A percentile compares a stretch with the other conserved stretches of the same genome.
Evolutionary conservation across 1,284 basidiomycete genomes (phyloP).

Genomic region (Trichosporon faecale): DNA sequence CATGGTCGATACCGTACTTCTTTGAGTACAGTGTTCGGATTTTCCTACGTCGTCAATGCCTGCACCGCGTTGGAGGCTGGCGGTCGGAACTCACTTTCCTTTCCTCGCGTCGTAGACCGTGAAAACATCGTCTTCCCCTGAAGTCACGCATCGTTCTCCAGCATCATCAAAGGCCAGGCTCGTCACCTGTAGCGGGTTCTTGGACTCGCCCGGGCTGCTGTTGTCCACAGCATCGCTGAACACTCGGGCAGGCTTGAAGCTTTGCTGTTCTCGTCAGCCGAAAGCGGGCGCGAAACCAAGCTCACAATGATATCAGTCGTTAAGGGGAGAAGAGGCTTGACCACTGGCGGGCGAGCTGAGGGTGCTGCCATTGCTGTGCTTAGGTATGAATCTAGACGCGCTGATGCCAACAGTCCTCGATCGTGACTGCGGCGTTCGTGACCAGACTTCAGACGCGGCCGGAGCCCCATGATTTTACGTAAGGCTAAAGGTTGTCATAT

Average conservation of each 20-base stretch:
- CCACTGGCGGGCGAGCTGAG: background rate
- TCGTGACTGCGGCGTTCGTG: background rate
- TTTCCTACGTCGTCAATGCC: conserved; percentile 55
- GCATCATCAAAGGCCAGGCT: conserved; percentile 86
- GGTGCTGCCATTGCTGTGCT: background rate
- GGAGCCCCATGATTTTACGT: background rate
- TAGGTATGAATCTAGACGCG: background rate
- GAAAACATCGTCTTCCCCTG: conserved; percentile 90
- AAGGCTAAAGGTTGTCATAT: background rate
- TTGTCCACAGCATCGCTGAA: conserved; percentile 74
- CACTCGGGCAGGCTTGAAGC: conserved; percentile 68
- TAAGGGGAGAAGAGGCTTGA: background rate
- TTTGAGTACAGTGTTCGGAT: conserved; percentile 80
- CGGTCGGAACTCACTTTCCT: conserved; percentile 74
- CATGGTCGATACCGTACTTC: conserved; percentile 94
- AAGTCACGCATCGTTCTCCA: conserved; percentile 80
- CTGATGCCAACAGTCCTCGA: background rate
- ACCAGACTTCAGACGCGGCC: background rate
- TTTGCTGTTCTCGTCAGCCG: background rate
- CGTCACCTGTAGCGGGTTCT: conserved; percentile 60
- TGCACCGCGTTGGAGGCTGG: background rate
- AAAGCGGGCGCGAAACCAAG: background rate
- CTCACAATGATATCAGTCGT: conserved; percentile 2
- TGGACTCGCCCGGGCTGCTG: conserved; percentile 12
- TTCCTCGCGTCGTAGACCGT: conserved; percentile 80